phyloP scores from a whole-genome alignment of 1,284 basidiomycete genomes.

The Cutaneotrichosporon sp. region DNA sequence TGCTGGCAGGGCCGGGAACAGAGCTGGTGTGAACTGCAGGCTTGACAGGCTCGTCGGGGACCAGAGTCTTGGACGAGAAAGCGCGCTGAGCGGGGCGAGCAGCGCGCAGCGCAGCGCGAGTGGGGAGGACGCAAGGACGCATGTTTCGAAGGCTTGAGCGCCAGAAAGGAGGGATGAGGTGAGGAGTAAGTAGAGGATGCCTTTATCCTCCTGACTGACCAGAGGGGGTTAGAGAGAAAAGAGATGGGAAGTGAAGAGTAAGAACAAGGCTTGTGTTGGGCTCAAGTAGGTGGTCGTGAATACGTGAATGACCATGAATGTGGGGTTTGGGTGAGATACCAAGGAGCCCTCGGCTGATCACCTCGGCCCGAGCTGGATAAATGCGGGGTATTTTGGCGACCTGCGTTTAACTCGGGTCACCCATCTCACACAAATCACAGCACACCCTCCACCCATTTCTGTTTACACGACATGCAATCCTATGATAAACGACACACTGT shows the following conservation, averaged over 20 bases:
- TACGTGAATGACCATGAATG: background rate
- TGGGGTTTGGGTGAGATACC: background rate
- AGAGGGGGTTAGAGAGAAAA: background rate
- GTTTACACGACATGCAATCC: background rate
- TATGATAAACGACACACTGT: no score
- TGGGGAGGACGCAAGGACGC: slow-evolving; percentile 5
- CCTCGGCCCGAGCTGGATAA: slow-evolving; percentile 1
- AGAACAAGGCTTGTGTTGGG: background rate
- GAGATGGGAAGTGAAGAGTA: background rate
- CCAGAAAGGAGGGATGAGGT: background rate
- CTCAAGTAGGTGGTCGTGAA: background rate
- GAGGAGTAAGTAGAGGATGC: no score
- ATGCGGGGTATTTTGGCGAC: slow-evolving; percentile 1
- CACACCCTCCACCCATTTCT: no score
- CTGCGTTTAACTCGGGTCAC: no score
- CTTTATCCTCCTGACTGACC: no score
- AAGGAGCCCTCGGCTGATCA: background rate
- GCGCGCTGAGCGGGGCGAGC: slow-evolving; percentile 12
- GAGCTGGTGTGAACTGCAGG: slow-evolving; percentile 19
- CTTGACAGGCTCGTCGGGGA: slow-evolving; percentile 25
- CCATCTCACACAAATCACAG: no score
- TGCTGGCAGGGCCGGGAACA: slow-evolving; percentile 29
- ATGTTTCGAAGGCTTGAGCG: slow-evolving; percentile 2
- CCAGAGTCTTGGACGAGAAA: slow-evolving; percentile 25
- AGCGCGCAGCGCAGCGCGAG: slow-evolving; percentile 5